Evolutionary conservation across 148 eudicot genomes (phyloP).

Genomic region (Vaccinium corymbosum): DNA sequence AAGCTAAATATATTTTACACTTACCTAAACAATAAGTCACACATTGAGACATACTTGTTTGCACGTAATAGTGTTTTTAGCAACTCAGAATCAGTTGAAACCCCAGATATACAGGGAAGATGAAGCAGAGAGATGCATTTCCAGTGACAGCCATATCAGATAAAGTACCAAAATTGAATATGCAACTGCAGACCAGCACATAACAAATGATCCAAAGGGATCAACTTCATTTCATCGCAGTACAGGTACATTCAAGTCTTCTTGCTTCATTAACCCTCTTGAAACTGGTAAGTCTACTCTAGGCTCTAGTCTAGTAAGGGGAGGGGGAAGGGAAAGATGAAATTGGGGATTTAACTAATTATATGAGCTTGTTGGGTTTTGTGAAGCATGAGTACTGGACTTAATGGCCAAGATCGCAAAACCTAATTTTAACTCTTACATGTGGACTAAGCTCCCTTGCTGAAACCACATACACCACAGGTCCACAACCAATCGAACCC

Average conservation of each 20-base stretch:
- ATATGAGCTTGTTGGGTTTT: not conserved
- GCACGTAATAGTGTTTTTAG: not conserved
- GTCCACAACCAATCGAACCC: not conserved
- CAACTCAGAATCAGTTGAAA: not conserved
- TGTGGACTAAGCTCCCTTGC: not conserved
- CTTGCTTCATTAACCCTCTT: not conserved
- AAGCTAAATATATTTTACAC: not conserved
- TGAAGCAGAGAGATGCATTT: not conserved
- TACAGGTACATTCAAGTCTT: not conserved
- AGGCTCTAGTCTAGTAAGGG: not conserved
- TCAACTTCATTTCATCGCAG: not conserved
- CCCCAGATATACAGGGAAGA: not conserved
- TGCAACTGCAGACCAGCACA: not conserved
- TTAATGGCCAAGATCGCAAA: not conserved
- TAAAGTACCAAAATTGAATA: not conserved
- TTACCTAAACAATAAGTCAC: not conserved
- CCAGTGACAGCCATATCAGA: not conserved
- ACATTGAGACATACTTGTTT: not conserved
- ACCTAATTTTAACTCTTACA: not conserved
- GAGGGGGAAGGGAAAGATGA: not conserved
- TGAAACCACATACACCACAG: not conserved
- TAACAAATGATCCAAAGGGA: not conserved
- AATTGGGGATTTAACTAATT: not conserved
- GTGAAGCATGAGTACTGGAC: not conserved
- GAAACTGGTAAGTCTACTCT: not conserved